A percentile compares a stretch with the other conserved stretches of the same genome.
Conservation (phyloP, 257 asterid species). For the Solanum ossicruentum region DNA sequence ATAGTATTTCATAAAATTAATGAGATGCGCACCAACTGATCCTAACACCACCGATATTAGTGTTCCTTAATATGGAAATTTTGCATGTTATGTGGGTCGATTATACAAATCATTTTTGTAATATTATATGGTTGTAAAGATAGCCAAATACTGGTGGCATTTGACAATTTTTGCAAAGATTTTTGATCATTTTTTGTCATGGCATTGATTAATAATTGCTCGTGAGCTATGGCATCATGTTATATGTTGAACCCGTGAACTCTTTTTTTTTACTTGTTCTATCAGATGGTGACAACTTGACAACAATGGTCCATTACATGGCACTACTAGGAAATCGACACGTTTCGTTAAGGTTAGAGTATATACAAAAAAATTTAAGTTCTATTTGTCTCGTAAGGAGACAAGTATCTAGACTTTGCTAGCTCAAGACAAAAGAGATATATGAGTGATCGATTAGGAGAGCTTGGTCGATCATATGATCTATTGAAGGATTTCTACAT, state of each 20-base stretch:
- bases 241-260: constrained; percentile 37
- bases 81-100: constrained; percentile 3
- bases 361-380: not conserved
- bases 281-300: not conserved
- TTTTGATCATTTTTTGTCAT: not conserved
- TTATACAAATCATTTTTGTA: not conserved
- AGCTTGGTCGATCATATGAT: not conserved
- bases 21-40: too few species aligned
- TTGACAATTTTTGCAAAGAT: not conserved
- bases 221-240: not conserved
- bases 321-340: not conserved
- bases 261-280: constrained; percentile 1
- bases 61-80: not conserved
- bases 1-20: too few species aligned
- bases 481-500: not conserved
- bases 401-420: not conserved
- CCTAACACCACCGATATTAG: not conserved
- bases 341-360: not conserved
- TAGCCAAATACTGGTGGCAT: not conserved
- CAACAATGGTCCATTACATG: constrained; percentile 1
- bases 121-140: not conserved
- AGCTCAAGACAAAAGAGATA: not conserved
- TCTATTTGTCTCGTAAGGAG: not conserved
- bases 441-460: not conserved
- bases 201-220: constrained; percentile 8